These are phyloP conservation scores for Lipomyces kockii DNA, from an alignment of 805 yeast genomes.

Conservation along the genomic window DNA sequence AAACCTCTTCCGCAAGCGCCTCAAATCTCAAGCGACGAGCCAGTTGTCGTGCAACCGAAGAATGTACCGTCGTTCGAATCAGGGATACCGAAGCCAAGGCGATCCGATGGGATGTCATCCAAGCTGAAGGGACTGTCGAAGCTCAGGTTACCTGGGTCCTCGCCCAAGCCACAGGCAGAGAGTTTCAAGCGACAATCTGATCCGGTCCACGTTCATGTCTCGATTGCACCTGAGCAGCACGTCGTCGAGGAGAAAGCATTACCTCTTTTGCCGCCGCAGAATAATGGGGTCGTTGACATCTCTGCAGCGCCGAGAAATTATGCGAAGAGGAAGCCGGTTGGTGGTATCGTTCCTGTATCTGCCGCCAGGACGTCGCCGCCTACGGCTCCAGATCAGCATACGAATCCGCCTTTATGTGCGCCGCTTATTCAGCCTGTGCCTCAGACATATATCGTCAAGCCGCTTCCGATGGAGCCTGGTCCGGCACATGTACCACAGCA, in stretches of 20 bases:
- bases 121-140: neutral
- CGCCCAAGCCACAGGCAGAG: neutral
- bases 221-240: neutral
- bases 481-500: neutral
- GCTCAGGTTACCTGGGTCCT: neutral
- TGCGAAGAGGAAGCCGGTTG: constrained; percentile 4
- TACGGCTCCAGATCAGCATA: neutral
- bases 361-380: neutral
- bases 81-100: neutral
- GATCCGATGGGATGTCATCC: neutral
- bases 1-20: neutral
- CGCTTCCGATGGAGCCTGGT: constrained; percentile 1
- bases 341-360: neutral
- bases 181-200: neutral
- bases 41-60: neutral
- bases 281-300: neutral
- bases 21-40: neutral
- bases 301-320: neutral
- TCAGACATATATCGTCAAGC: neutral
- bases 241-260: neutral
- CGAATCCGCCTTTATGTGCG: constrained; percentile 1
- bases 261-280: neutral
- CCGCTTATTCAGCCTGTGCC: neutral
- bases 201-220: neutral
- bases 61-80: neutral